Percentiles rank a stretch among this genome's conserved stretches.
Evolutionary conservation across 768 basidiomycete genomes (phyloP).

Genomic region (Rhizopogon rudus): DNA sequence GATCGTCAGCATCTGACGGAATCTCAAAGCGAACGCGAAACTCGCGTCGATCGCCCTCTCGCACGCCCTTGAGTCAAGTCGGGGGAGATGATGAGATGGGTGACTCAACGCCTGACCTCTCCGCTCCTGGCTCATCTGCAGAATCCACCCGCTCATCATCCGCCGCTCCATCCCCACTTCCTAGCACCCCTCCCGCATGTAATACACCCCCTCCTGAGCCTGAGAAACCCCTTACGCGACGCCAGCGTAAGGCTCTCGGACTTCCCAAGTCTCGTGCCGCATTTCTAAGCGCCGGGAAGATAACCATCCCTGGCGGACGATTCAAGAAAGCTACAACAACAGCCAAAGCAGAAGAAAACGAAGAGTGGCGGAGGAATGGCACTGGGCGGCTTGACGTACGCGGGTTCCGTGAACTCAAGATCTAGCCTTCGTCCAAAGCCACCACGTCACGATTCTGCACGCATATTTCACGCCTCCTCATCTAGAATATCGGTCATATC

Average conservation of each 20-base stretch:
- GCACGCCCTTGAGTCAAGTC: conserved; percentile 10
- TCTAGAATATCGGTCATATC: conserved; percentile 2
- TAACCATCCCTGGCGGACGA: conserved; percentile 58
- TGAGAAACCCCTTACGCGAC: conserved; percentile 49
- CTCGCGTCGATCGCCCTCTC: conserved; percentile 18
- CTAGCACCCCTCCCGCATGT: conserved; percentile 25
- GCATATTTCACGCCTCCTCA: not conserved
- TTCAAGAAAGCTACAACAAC: conserved; percentile 24
- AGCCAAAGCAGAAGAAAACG: conserved; percentile 27
- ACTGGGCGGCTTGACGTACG: conserved; percentile 70
- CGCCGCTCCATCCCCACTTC: conserved; percentile 29
- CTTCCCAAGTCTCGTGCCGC: conserved; percentile 50
- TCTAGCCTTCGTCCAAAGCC: conserved; percentile 27
- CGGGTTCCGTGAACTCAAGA: conserved; percentile 75
- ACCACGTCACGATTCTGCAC: conserved; percentile 5
- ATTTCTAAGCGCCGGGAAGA: conserved; percentile 47
- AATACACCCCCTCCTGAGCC: conserved; percentile 21
- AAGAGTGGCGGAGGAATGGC: conserved; percentile 64
- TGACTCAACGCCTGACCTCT: conserved; percentile 38
- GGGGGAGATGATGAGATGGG: conserved; percentile 25
- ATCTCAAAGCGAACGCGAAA: conserved; percentile 32
- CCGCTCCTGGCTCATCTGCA: conserved; percentile 29
- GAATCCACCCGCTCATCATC: conserved; percentile 27
- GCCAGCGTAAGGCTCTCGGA: conserved; percentile 66
- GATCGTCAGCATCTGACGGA: conserved; percentile 32